Evolutionary conservation across 2,329 filamentous ascomycete genomes (phyloP), one percentile per base, ranked within the genome.

Genomic region (Fusarium chaquense): DNA sequence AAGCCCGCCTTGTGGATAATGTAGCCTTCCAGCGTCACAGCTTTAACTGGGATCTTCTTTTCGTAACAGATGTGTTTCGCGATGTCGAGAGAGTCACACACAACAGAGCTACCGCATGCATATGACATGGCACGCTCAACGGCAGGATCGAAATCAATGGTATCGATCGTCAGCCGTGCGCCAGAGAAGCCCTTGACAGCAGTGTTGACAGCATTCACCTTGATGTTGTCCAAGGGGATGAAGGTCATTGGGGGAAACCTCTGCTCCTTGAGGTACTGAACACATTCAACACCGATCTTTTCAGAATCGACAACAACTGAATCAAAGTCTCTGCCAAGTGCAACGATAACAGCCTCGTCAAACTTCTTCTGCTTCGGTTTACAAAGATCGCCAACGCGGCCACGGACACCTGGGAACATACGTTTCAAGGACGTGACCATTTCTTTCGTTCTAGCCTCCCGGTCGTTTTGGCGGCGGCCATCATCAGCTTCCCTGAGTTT

Each of bases 301-400:
- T 98, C 94, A 3, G 93, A 95, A 74, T 99, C 96, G 12, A 98
- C 95, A 50, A 99, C 90, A 44, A 99, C 91, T 0, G 94, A 93
- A 78, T 99, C 95, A 78, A 97, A 97, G 76, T 98, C 93, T 57
- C 93, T 90, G 52, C 96, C 96, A 6, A 99, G 87, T 9, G 97
- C 94, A 24, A 93, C 97, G 74, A 93, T 93, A 68, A 99, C 93
- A 46, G 96, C 96, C 72, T 96, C 93, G 69, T 96, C 93, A 76
- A 91, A 99, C 79, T 98, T 98, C 81, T 97, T 98, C 82, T 98
- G 93, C 80, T 98, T 98, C 2, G 96, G 95, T 71, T 93, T 94
- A 82, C 96, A 98, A 43, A 99, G 87, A 70, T 97, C 93, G 67
- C 93, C 93, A 46, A 98, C 89, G 46, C 95, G 90, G 22, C 96